phyloP scores from a whole-genome alignment of 2,329 filamentous ascomycete genomes.

The Aschersonia sp. region DNA sequence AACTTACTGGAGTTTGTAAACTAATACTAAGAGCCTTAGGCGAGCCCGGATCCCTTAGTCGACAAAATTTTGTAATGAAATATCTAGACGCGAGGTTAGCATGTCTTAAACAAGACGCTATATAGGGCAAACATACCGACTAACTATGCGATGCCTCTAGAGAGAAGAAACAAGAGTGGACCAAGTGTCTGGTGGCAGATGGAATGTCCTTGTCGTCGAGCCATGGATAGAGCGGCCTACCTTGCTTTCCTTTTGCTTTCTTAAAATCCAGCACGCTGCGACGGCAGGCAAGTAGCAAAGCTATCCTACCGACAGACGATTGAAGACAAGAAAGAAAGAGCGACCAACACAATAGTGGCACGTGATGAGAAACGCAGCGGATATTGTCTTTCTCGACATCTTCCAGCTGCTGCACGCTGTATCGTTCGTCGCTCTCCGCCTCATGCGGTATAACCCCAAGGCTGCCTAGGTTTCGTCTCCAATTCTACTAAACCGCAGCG shows the following conservation, averaged over 20 bases:
- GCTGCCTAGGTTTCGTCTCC: no score
- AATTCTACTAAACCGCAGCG: no score
- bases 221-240: neutral
- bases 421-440: no score
- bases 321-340: neutral
- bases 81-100: neutral
- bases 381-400: no score
- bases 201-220: neutral
- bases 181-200: neutral
- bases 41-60: neutral
- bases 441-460: no score
- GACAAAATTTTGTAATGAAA: neutral
- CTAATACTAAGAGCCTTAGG: neutral
- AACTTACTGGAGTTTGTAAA: neutral
- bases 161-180: neutral
- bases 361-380: no score
- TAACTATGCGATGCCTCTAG: neutral
- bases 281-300: neutral
- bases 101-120: neutral
- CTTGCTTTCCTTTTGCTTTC: neutral
- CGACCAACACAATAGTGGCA: neutral
- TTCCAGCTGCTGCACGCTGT: no score
- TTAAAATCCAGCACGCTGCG: neutral
- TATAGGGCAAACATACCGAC: neutral
- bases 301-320: neutral